Evolutionary conservation across 1,284 basidiomycete genomes (phyloP).

Genomic region (Puccinia triticina): DNA sequence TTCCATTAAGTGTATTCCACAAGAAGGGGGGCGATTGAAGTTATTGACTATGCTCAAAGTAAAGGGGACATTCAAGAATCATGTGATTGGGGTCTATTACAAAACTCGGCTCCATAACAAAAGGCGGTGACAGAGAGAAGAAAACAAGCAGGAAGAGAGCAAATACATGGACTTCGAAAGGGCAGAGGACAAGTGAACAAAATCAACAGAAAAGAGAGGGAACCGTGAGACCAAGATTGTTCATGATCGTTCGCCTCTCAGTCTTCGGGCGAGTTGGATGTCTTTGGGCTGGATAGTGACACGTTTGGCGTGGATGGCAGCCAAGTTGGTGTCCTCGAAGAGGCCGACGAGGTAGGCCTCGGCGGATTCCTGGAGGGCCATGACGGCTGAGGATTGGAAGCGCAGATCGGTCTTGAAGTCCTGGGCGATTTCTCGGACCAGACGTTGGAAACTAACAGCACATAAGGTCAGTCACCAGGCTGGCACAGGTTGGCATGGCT

Average conservation of each 20-base stretch:
- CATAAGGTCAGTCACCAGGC: not conserved
- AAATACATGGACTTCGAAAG: too few species aligned
- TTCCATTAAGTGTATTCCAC: too few species aligned
- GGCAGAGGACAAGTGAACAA: too few species aligned
- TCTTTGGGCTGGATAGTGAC: slow-evolving; percentile 68
- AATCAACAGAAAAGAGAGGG: not conserved
- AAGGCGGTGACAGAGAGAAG: too few species aligned
- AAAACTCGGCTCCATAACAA: too few species aligned
- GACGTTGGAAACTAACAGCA: slow-evolving; percentile 56
- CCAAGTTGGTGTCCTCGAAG: slow-evolving; percentile 65
- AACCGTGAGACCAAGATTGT: not conserved
- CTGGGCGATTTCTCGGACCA: slow-evolving; percentile 58
- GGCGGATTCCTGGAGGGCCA: slow-evolving; percentile 84
- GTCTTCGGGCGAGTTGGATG: slow-evolving; percentile 74
- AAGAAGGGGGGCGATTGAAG: too few species aligned
- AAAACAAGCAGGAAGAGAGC: too few species aligned
- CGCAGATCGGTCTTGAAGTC: slow-evolving; percentile 69
- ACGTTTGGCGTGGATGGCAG: slow-evolving; percentile 64
- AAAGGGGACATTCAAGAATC: too few species aligned
- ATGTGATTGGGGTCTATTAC: too few species aligned
- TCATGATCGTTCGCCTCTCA: slow-evolving; percentile 73
- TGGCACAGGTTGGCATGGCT: too few species aligned
- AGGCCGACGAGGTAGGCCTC: slow-evolving; percentile 67
- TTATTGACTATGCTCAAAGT: too few species aligned
- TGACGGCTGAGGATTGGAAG: slow-evolving; percentile 74